phyloP scores from a whole-genome alignment of 2,329 filamentous ascomycete genomes.

The Setomelanomma holmii region DNA sequence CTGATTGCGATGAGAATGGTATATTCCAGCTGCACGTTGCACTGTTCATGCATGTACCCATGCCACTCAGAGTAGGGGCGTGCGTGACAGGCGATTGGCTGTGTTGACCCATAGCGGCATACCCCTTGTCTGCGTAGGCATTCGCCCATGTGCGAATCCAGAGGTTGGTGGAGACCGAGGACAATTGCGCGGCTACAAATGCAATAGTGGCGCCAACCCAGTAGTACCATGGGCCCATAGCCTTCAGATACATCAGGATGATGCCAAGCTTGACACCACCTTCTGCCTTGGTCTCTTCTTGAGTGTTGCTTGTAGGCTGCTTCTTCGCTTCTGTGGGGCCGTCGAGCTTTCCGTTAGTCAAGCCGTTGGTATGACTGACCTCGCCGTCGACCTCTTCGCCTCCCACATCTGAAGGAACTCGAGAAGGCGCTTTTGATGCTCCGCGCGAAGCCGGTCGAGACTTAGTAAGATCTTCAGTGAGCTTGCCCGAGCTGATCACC shows the following conservation, averaged over 20 bases:
- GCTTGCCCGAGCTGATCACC: slow-evolving; percentile 83
- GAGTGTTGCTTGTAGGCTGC: slow-evolving; percentile 58
- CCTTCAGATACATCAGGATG: slow-evolving; percentile 80
- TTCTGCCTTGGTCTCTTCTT: slow-evolving; percentile 75
- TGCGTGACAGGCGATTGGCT: slow-evolving; percentile 53
- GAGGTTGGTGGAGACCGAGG: slow-evolving; percentile 84
- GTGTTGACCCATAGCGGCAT: slow-evolving; percentile 36
- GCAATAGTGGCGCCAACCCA: slow-evolving; percentile 79
- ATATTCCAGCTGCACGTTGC: slow-evolving; percentile 59
- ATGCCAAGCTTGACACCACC: slow-evolving; percentile 90
- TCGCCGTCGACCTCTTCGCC: slow-evolving; percentile 58
- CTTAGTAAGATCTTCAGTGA: slow-evolving; percentile 85
- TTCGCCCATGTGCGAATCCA: slow-evolving; percentile 98
- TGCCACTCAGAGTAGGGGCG: slow-evolving; percentile 50
- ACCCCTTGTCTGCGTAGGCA: slow-evolving; percentile 70
- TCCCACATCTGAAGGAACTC: slow-evolving; percentile 76
- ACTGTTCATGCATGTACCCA: slow-evolving; percentile 57
- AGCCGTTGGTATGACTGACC: slow-evolving; percentile 56
- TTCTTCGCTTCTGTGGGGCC: slow-evolving; percentile 51
- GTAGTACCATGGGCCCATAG: slow-evolving; percentile 98
- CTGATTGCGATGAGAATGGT: slow-evolving; percentile 35
- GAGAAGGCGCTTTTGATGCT: slow-evolving; percentile 77
- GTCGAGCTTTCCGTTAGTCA: slow-evolving; percentile 55
- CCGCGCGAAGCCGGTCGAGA: slow-evolving; percentile 73
- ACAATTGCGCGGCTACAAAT: slow-evolving; percentile 83